Evolutionary conservation across 352 stramenopile species (phyloP).

Genomic region (Pythium rhizo-oryzae): DNA sequence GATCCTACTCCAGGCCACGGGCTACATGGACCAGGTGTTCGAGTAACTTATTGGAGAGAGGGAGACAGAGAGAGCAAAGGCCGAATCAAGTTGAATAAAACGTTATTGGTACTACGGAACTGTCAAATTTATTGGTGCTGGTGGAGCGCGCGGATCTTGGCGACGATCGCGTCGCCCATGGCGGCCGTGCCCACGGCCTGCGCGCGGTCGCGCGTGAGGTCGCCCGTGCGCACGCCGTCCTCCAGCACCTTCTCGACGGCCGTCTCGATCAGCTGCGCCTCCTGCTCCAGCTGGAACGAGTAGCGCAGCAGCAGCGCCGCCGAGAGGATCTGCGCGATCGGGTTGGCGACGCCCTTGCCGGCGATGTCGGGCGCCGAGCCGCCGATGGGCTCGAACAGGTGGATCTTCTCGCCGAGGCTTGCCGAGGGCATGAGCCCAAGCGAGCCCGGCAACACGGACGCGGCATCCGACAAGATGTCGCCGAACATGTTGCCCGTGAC

Average conservation of each 20-base stretch:
- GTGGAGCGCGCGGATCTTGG: constrained; percentile 70
- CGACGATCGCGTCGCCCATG: constrained; percentile 83
- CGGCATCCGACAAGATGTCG: constrained; percentile 98
- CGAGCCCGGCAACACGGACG: constrained; percentile 97
- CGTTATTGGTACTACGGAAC: no score
- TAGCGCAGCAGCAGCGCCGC: constrained; percentile 98
- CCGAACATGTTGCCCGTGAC: constrained; percentile 99
- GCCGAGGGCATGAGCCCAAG: constrained; percentile 99
- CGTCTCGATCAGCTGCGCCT: constrained; percentile 80
- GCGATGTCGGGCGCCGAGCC: constrained; percentile 98
- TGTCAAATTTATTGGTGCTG: constrained; percentile 5
- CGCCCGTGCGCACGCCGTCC: constrained; percentile 83
- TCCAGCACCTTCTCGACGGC: constrained; percentile 85
- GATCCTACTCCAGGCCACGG: constrained; percentile 72
- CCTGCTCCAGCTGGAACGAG: constrained; percentile 82
- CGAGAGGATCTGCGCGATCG: constrained; percentile 97
- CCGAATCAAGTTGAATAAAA: no score
- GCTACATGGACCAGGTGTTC: constrained; percentile 74
- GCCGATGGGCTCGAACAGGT: constrained; percentile 98
- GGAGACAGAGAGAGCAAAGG: background rate
- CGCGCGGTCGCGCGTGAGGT: constrained; percentile 69
- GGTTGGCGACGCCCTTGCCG: constrained; percentile 96
- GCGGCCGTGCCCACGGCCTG: constrained; percentile 63
- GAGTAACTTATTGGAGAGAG: constrained; percentile 35
- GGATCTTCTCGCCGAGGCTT: constrained; percentile 89